These are phyloP conservation scores for Ogataea neopini DNA, from an alignment of 805 yeast genomes.

Conservation along the genomic window DNA sequence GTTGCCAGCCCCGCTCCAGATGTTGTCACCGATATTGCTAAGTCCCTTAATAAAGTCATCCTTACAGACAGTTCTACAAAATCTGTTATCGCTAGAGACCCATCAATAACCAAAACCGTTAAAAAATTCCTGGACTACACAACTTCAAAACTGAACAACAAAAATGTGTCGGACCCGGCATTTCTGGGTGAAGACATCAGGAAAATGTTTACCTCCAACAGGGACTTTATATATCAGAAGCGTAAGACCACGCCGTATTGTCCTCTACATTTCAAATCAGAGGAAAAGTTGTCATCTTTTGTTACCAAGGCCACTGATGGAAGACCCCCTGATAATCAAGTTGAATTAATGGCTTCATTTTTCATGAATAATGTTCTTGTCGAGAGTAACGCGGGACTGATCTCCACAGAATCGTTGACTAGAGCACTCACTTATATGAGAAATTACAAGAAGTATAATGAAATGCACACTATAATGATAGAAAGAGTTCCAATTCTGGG, in stretches of 20 bases:
- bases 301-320: neutral
- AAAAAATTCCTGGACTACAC: conserved; percentile 1
- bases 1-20: neutral
- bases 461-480: conserved; percentile 12
- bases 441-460: conserved; percentile 6
- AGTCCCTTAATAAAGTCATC: neutral
- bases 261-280: neutral
- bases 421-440: conserved; percentile 6
- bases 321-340: conserved; percentile 1
- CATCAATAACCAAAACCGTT: too few relatives aligned
- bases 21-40: neutral
- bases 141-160: neutral
- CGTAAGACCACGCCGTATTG: neutral
- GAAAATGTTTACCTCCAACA: neutral
- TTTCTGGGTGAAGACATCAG: conserved; percentile 4
- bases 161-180: neutral
- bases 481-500: conserved; percentile 10
- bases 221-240: neutral
- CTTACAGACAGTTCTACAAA: conserved; percentile 1
- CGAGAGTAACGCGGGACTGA: neutral
- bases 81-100: too few relatives aligned
- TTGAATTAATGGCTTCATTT: neutral
- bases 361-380: conserved; percentile 1
- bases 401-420: conserved; percentile 1
- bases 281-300: neutral